Percentiles rank a stretch among this genome's conserved stretches.
Evolutionary conservation across 306 rosid genomes (phyloP).

Genomic region (Phaseolus lunatus): DNA sequence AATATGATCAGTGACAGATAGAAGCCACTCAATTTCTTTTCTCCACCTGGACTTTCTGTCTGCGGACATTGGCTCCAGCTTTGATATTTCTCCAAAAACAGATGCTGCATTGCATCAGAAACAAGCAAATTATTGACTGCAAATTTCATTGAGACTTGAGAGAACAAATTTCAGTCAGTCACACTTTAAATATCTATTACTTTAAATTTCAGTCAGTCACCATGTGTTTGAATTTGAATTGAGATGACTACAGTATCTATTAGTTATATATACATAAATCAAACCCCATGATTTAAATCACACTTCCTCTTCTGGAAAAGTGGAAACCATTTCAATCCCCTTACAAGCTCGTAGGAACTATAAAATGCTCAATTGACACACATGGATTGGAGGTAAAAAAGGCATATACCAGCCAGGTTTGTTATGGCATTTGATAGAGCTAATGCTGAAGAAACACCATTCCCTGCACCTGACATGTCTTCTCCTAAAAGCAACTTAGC

Average conservation of each 20-base stretch:
- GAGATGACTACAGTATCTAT: neutral
- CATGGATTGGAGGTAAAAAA: neutral
- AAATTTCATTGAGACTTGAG: slow-evolving; percentile 27
- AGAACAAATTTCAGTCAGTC: slow-evolving; percentile 9
- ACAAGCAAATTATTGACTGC: slow-evolving; percentile 28
- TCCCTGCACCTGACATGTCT: slow-evolving; percentile 99
- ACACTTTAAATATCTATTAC: neutral
- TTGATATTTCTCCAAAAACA: slow-evolving; percentile 80
- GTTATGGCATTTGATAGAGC: slow-evolving; percentile 95
- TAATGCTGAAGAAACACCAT: slow-evolving; percentile 94
- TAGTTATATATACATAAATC: slow-evolving; percentile 1
- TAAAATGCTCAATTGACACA: neutral
- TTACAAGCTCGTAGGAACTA: neutral
- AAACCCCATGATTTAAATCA: slow-evolving; percentile 12
- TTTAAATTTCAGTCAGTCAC: slow-evolving; percentile 16
- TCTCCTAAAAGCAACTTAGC: slow-evolving; percentile 92
- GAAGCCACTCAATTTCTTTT: slow-evolving; percentile 87
- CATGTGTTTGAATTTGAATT: slow-evolving; percentile 5
- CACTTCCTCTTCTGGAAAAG: neutral
- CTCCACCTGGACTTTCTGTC: slow-evolving; percentile 83
- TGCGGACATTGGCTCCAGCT: slow-evolving; percentile 72
- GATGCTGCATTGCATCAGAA: slow-evolving; percentile 67
- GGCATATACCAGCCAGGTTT: slow-evolving; percentile 78
- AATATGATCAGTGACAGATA: slow-evolving; percentile 88
- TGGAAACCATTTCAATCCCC: slow-evolving; percentile 4